Percentiles rank a stretch among this genome's conserved stretches.
Conservation (phyloP, 1,139 yeast genomes). For the Blastobotrys malaysiensis region DNA sequence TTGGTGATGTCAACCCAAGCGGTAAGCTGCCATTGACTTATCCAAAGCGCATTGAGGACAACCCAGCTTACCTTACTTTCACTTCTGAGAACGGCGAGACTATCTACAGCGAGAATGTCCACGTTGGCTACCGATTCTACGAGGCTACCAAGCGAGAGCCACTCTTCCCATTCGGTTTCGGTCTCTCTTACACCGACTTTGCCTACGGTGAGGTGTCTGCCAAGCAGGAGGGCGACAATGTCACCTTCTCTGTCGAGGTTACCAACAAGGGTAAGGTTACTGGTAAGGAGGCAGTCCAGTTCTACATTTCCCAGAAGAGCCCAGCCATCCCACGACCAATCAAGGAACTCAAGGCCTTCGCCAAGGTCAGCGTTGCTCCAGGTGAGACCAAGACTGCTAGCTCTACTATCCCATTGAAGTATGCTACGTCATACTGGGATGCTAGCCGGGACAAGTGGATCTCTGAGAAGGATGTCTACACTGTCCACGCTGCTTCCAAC, state of each 20-base stretch:
- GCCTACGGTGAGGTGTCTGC: slow-evolving; percentile 22
- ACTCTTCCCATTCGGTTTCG: slow-evolving; percentile 56
- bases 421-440: slow-evolving; percentile 53
- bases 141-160: slow-evolving; percentile 45
- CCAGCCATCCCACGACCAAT: slow-evolving; percentile 46
- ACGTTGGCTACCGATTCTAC: slow-evolving; percentile 56
- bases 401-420: slow-evolving; percentile 39
- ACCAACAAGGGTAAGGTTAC: slow-evolving; percentile 40
- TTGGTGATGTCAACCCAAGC: slow-evolving; percentile 60
- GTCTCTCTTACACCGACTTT: slow-evolving; percentile 53
- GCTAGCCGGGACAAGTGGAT: slow-evolving; percentile 46
- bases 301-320: slow-evolving; percentile 39
- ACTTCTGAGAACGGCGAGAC: slow-evolving; percentile 47
- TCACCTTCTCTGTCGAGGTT: slow-evolving; percentile 37
- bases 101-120: slow-evolving; percentile 52
- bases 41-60: slow-evolving; percentile 45
- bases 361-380: slow-evolving; percentile 42
- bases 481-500: slow-evolving; percentile 43
- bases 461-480: slow-evolving; percentile 46
- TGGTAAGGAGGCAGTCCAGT: slow-evolving; percentile 46
- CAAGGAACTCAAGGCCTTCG: slow-evolving; percentile 54
- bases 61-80: slow-evolving; percentile 46
- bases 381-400: slow-evolving; percentile 39
- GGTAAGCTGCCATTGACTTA: slow-evolving; percentile 59
- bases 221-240: slow-evolving; percentile 27